Conservation (phyloP, 2,329 filamentous ascomycete species). For the Nemania sp. region DNA sequence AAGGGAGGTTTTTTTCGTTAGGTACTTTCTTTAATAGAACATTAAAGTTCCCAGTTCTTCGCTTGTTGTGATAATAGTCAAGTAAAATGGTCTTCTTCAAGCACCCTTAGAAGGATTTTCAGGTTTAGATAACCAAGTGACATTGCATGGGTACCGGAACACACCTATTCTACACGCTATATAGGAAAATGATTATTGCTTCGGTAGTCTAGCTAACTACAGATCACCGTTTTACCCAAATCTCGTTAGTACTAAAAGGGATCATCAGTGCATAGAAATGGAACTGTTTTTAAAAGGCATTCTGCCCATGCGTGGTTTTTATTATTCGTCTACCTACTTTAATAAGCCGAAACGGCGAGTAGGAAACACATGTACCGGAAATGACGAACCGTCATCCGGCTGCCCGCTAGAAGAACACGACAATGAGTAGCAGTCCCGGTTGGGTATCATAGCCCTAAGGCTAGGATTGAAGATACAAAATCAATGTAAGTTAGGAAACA, state of each 20-base stretch:
- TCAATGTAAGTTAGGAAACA: slow-evolving; percentile 12
- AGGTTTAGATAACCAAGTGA: too few relatives aligned
- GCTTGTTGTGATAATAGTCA: too few relatives aligned
- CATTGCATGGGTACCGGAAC: too few relatives aligned
- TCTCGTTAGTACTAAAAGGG: background rate
- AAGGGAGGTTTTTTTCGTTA: too few relatives aligned
- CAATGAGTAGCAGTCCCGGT: background rate
- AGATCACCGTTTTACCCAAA: slow-evolving; percentile 20
- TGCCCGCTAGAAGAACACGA: background rate
- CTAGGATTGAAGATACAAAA: slow-evolving; percentile 1
- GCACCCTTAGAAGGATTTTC: too few relatives aligned
- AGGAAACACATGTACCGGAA: slow-evolving; percentile 6
- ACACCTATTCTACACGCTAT: too few relatives aligned
- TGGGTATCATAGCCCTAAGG: background rate
- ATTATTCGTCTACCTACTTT: slow-evolving; percentile 14
- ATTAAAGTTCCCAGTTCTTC: background rate
- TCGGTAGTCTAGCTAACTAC: slow-evolving; percentile 2
- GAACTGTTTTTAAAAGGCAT: slow-evolving; percentile 8
- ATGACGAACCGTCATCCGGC: background rate
- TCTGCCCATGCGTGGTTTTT: background rate
- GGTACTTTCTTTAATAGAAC: background rate
- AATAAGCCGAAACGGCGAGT: slow-evolving; percentile 6
- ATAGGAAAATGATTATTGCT: too few relatives aligned
- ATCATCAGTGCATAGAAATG: background rate
- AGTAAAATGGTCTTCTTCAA: too few relatives aligned